Conservation (phyloP, 345 rosid species). For the Gossypium mustelinum region DNA sequence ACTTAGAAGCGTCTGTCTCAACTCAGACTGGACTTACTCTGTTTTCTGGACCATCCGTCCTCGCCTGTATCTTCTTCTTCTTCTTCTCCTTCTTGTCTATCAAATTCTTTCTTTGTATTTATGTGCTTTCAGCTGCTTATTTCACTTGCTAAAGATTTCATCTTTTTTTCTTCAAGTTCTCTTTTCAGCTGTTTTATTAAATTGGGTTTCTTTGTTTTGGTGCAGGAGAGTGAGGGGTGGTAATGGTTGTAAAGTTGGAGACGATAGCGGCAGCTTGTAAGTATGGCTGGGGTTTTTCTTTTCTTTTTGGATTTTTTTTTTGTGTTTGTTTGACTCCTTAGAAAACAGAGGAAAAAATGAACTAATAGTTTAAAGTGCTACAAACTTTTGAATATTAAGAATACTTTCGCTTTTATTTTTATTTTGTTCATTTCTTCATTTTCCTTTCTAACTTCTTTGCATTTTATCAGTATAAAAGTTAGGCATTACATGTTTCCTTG, state of each 20-base stretch:
- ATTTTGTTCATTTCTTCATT: not conserved
- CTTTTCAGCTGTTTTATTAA: slow-evolving; percentile 21
- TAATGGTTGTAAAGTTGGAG: slow-evolving; percentile 97
- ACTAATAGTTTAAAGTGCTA: slow-evolving; percentile 9
- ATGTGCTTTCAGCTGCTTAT: not conserved
- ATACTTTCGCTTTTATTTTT: not conserved
- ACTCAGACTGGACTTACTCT: slow-evolving; percentile 99
- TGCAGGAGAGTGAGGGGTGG: slow-evolving; percentile 97
- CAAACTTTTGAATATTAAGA: not conserved
- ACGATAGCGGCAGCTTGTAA: slow-evolving; percentile 98
- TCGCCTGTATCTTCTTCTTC: slow-evolving; percentile 61
- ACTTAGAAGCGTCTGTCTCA: slow-evolving; percentile 94
- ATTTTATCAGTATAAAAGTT: slow-evolving; percentile 21
- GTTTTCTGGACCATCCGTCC: slow-evolving; percentile 99
- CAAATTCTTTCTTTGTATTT: slow-evolving; percentile 9
- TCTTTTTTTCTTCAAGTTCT: not conserved
- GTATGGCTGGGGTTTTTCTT: slow-evolving; percentile 25
- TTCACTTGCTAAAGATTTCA: not conserved
- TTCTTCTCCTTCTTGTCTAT: not conserved
- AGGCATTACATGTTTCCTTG: slow-evolving; percentile 10
- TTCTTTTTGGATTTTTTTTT: not conserved
- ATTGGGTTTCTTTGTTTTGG: slow-evolving; percentile 26
- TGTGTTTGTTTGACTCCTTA: slow-evolving; percentile 20
- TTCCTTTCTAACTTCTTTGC: not conserved
- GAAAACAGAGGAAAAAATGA: slow-evolving; percentile 17